Percentiles rank a stretch among this genome's conserved stretches.
phyloP scores from a whole-genome alignment of 768 basidiomycete genomes.

The Tephrocybe sp. region DNA sequence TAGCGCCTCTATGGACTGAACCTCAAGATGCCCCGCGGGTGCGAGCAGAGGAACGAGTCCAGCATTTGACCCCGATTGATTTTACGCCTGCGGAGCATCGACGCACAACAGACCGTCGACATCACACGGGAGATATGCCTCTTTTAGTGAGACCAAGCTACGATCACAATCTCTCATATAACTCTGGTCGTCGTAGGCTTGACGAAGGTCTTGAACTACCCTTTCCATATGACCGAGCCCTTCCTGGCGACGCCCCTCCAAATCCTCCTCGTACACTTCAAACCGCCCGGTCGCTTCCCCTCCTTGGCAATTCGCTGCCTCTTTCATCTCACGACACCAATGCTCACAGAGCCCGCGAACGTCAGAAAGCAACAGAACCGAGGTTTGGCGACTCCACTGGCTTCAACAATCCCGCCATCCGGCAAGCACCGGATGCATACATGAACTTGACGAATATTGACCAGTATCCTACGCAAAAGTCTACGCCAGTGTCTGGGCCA shows the following conservation, averaged over 20 bases:
- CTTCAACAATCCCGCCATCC: too few species aligned
- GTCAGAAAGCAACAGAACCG: neutral
- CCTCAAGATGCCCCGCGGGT: neutral
- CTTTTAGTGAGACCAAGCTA: neutral
- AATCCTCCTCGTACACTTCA: conserved; percentile 3
- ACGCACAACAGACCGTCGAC: too few species aligned
- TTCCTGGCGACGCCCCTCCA: neutral
- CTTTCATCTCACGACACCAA: conserved; percentile 8
- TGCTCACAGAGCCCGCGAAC: neutral
- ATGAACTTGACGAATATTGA: neutral
- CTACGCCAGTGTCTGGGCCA: neutral
- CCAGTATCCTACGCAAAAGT: neutral
- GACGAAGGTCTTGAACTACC: conserved; percentile 1
- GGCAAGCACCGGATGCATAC: neutral
- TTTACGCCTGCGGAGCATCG: neutral
- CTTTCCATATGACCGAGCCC: conserved; percentile 3
- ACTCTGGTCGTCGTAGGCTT: neutral
- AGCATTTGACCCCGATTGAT: neutral
- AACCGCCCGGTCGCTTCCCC: conserved; percentile 9
- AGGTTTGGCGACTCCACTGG: neutral
- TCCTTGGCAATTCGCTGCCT: conserved; percentile 19
- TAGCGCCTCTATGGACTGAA: neutral
- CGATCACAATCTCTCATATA: neutral
- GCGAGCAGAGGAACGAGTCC: neutral
- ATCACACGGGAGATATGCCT: neutral